Evolutionary conservation across 257 asterid species (phyloP).

Genomic region (Eucommia ulmoides): DNA sequence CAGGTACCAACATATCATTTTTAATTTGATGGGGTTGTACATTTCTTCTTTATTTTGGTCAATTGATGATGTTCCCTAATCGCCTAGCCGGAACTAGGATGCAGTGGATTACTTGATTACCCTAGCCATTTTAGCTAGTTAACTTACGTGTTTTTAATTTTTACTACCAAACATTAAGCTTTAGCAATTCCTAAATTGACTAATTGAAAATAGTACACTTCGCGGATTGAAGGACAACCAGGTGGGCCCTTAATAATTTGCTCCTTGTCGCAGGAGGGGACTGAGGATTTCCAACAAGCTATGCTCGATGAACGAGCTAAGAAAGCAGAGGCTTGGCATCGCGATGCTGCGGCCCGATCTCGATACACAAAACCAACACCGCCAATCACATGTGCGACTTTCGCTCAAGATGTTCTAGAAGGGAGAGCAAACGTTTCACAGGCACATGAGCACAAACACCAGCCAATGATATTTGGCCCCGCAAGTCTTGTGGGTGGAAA

Average conservation of each 20-base stretch:
- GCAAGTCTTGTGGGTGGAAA: slow-evolving; percentile 64
- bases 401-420: slow-evolving; percentile 92
- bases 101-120: no score
- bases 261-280: slow-evolving; percentile 46
- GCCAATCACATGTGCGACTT: slow-evolving; percentile 96
- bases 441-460: slow-evolving; percentile 83
- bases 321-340: slow-evolving; percentile 93
- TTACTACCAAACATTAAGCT: no score
- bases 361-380: slow-evolving; percentile 52
- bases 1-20: slow-evolving; percentile 54
- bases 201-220: no score
- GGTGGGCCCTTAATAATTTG: slow-evolving; percentile 6
- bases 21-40: no score
- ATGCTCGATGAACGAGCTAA: slow-evolving; percentile 68
- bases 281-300: slow-evolving; percentile 37
- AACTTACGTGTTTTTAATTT: no score
- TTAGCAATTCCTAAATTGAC: no score
- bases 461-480: slow-evolving; percentile 91
- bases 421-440: slow-evolving; percentile 72
- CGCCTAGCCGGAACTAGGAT: no score
- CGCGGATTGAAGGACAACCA: no score
- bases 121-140: no score
- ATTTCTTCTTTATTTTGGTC: no score
- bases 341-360: slow-evolving; percentile 63
- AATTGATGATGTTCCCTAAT: no score